These are phyloP conservation scores for Mallotus japonicus DNA, from an alignment of 441 rosid species.

Conservation along the genomic window DNA sequence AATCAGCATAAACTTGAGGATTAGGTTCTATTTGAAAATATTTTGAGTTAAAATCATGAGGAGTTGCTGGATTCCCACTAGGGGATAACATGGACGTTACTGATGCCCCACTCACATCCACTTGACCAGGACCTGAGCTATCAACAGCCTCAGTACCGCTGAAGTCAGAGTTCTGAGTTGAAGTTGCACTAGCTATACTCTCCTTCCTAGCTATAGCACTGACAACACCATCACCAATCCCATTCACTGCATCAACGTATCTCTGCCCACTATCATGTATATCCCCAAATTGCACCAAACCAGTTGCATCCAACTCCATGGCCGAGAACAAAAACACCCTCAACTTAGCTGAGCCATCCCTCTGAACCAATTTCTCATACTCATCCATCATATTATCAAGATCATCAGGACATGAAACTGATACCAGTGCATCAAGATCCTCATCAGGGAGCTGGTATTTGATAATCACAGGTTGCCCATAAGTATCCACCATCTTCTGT, in stretches of 20 bases:
- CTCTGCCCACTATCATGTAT: slow-evolving; percentile 51
- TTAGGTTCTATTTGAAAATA: slow-evolving; percentile 30
- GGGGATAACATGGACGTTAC: slow-evolving; percentile 38
- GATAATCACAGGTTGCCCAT: slow-evolving; percentile 54
- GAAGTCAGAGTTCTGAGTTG: slow-evolving; percentile 69
- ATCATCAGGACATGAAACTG: slow-evolving; percentile 73
- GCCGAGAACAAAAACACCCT: slow-evolving; percentile 63
- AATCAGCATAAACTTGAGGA: slow-evolving; percentile 36
- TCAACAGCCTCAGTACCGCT: slow-evolving; percentile 53
- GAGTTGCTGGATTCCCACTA: slow-evolving; percentile 28
- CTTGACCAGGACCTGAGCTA: slow-evolving; percentile 35
- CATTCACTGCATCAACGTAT: slow-evolving; percentile 73
- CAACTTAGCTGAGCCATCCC: slow-evolving; percentile 63
- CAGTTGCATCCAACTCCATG: slow-evolving; percentile 48
- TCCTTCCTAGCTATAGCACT: slow-evolving; percentile 48
- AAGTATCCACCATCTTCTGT: slow-evolving; percentile 54
- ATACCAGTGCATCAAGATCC: slow-evolving; percentile 81
- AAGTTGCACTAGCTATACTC: slow-evolving; percentile 60
- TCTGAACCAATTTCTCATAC: slow-evolving; percentile 57
- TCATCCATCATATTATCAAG: slow-evolving; percentile 84
- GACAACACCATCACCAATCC: slow-evolving; percentile 38
- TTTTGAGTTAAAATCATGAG: slow-evolving; percentile 37
- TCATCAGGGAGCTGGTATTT: slow-evolving; percentile 84
- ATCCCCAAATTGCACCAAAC: slow-evolving; percentile 49
- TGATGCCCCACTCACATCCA: slow-evolving; percentile 34